Conservation (phyloP, 2,329 filamentous ascomycete genomes). For the Zelopaecilomyces penicillatus region DNA sequence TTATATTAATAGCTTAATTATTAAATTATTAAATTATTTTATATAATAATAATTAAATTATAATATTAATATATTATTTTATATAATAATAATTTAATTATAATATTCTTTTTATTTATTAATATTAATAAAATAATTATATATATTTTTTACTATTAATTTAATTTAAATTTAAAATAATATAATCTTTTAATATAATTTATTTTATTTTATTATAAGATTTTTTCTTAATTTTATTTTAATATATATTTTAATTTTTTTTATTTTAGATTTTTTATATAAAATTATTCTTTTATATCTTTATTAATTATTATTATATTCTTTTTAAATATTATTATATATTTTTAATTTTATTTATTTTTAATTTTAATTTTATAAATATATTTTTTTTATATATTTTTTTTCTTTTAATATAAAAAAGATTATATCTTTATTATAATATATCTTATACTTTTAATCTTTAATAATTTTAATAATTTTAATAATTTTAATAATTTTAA, state of each 20-base stretch:
- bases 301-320: slow-evolving; percentile 1
- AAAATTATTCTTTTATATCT: slow-evolving; percentile 3
- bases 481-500: too few species aligned
- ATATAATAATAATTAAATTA: too few species aligned
- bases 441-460: not conserved
- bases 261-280: slow-evolving; percentile 1
- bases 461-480: too few species aligned
- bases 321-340: slow-evolving; percentile 1
- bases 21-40: too few species aligned
- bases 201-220: not conserved
- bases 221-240: too few species aligned
- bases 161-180: not conserved
- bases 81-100: not conserved
- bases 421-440: not conserved
- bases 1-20: too few species aligned
- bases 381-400: slow-evolving; percentile 3
- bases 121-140: not conserved
- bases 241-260: slow-evolving; percentile 2
- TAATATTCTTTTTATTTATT: not conserved
- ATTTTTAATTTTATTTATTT: slow-evolving; percentile 1
- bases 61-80: not conserved
- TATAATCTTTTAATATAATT: not conserved
- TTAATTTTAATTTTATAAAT: not conserved
- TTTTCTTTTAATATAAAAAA: not conserved
- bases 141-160: slow-evolving; percentile 1